phyloP scores from a whole-genome alignment of 2,329 filamentous ascomycete species.

The Epichloe festucae region DNA sequence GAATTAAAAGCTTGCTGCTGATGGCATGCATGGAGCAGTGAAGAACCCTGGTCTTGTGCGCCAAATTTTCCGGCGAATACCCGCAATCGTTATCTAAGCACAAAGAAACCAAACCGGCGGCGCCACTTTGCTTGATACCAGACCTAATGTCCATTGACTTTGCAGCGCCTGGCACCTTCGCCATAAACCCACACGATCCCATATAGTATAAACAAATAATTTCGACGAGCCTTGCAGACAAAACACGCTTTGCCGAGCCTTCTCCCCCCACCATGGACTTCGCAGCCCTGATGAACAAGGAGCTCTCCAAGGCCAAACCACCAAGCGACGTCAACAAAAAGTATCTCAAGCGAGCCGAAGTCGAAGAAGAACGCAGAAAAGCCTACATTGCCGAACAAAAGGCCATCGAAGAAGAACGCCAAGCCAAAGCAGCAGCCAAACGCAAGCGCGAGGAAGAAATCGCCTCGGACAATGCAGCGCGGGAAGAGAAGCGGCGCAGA shows the following conservation, averaged over 20 bases:
- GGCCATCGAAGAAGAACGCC: constrained; percentile 56
- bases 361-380: constrained; percentile 69
- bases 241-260: background rate
- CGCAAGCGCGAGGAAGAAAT: constrained; percentile 84
- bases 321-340: constrained; percentile 44
- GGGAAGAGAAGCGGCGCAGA: constrained; percentile 70
- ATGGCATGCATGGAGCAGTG: background rate
- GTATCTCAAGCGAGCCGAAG: constrained; percentile 72
- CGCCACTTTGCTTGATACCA: no score
- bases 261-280: constrained; percentile 64
- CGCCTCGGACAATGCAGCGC: constrained; percentile 49
- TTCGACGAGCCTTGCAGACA: background rate
- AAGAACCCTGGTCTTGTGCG: no score
- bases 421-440: constrained; percentile 60
- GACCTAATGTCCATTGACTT: no score
- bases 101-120: background rate
- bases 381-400: constrained; percentile 75
- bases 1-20: background rate
- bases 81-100: constrained; percentile 15
- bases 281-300: constrained; percentile 80
- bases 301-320: constrained; percentile 71
- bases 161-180: no score
- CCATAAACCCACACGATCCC: background rate
- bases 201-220: no score
- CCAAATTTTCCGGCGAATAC: constrained; percentile 13